Percentiles rank a stretch among this genome's conserved stretches.
Evolutionary conservation across 2,329 filamentous ascomycete species (phyloP).

Genomic region (Fusarium continuum): DNA sequence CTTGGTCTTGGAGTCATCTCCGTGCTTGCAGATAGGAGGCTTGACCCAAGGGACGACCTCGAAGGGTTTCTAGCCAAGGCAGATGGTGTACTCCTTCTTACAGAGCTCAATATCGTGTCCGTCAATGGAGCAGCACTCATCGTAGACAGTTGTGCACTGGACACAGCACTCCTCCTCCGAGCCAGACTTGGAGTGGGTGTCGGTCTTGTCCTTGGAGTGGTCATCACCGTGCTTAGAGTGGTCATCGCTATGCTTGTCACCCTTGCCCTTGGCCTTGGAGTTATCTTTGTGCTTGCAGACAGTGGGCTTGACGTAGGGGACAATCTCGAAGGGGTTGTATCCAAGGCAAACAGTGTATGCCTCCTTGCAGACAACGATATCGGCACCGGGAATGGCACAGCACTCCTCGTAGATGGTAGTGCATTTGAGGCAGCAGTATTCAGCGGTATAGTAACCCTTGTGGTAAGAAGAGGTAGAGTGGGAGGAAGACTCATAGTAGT

Average conservation of each 20-base stretch:
- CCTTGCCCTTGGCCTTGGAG: conserved; percentile 13
- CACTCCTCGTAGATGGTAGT: conserved; percentile 28
- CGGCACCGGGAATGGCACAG: conserved; percentile 8
- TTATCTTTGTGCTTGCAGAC: conserved; percentile 33
- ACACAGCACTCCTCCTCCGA: conserved; percentile 28
- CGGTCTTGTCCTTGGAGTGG: not conserved
- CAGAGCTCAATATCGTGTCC: conserved; percentile 20
- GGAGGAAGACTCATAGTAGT: conserved; percentile 1
- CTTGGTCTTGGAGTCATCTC: not conserved
- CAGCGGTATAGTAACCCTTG: conserved; percentile 24
- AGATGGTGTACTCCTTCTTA: conserved; percentile 19
- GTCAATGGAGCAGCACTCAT: conserved; percentile 17
- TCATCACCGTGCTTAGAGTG: conserved; percentile 6
- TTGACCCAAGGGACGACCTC: conserved; percentile 15
- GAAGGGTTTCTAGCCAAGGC: conserved; percentile 29
- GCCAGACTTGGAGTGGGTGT: conserved; percentile 2
- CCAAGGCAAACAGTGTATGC: conserved; percentile 26
- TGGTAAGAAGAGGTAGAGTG: conserved; percentile 2
- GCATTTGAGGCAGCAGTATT: conserved; percentile 29
- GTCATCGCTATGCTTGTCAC: not conserved
- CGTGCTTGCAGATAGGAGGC: conserved; percentile 32
- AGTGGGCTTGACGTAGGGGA: conserved; percentile 9
- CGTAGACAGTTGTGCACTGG: conserved; percentile 24
- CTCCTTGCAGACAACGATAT: conserved; percentile 18
- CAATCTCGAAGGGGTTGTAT: conserved; percentile 15